Conservation (phyloP, 805 yeast genomes). For the Suhomyces sp. region DNA sequence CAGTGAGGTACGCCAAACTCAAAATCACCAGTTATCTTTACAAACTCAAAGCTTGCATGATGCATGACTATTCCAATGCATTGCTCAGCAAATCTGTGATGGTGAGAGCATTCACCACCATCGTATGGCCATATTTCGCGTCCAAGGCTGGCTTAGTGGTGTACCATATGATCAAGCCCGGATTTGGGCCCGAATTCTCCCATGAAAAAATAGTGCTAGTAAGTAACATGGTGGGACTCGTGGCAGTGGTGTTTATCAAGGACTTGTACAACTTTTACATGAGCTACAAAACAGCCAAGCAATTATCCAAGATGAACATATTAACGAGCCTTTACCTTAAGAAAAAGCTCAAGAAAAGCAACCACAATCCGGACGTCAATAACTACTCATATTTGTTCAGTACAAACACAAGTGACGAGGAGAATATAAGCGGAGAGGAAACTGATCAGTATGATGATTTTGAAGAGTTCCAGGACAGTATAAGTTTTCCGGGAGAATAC, state of each 20-base stretch:
- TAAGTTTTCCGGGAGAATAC: not conserved
- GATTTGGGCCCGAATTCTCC: not conserved
- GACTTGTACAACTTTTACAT: slow-evolving; percentile 31
- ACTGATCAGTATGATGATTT: slow-evolving; percentile 1
- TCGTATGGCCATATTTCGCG: slow-evolving; percentile 40
- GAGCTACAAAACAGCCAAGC: slow-evolving; percentile 27
- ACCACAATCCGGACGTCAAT: not conserved
- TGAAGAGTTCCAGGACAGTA: not conserved
- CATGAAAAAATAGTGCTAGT: slow-evolving; percentile 22
- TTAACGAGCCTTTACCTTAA: slow-evolving; percentile 9
- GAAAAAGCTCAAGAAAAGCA: not conserved
- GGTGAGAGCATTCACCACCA: slow-evolving; percentile 28
- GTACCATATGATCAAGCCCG: slow-evolving; percentile 9
- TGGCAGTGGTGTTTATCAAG: slow-evolving; percentile 31
- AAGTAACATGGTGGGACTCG: slow-evolving; percentile 32
- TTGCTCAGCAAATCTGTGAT: slow-evolving; percentile 22
- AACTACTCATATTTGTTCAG: not conserved
- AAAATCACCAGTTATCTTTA: slow-evolving; percentile 14
- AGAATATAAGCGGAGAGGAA: slow-evolving; percentile 6
- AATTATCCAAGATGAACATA: slow-evolving; percentile 26
- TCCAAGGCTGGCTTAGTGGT: slow-evolving; percentile 31
- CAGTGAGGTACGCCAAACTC: slow-evolving; percentile 3
- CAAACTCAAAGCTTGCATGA: slow-evolving; percentile 32
- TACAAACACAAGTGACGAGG: not conserved
- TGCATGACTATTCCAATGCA: slow-evolving; percentile 31